These are phyloP conservation scores for Rhinocladiella similis DNA, from an alignment of 2,329 filamentous ascomycete genomes.

Conservation along the genomic window DNA sequence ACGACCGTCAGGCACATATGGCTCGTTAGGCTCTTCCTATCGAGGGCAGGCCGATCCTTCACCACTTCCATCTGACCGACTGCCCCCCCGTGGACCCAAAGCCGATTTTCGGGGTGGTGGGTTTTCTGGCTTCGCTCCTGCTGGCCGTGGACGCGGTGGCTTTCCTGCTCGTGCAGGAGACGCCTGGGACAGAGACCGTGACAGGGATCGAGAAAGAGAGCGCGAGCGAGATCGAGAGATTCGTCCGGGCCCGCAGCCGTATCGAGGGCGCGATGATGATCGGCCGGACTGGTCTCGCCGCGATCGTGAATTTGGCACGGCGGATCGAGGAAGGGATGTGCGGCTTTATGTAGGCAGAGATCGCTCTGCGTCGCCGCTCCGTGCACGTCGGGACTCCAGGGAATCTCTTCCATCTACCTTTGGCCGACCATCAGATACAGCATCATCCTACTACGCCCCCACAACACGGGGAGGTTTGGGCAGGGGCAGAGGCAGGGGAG, in stretches of 20 bases:
- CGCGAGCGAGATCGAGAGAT: slow-evolving; percentile 45
- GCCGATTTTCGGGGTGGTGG: slow-evolving; percentile 63
- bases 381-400: slow-evolving; percentile 45
- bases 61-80: slow-evolving; percentile 59
- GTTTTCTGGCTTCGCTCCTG: slow-evolving; percentile 32
- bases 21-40: slow-evolving; percentile 54
- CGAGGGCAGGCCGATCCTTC: slow-evolving; percentile 59
- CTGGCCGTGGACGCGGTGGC: slow-evolving; percentile 53
- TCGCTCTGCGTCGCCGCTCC: slow-evolving; percentile 44
- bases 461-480: slow-evolving; percentile 39
- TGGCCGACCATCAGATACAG: slow-evolving; percentile 38
- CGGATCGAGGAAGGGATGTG: slow-evolving; percentile 41
- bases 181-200: slow-evolving; percentile 20
- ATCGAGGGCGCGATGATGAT: slow-evolving; percentile 38
- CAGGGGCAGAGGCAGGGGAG: slow-evolving; percentile 44
- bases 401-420: slow-evolving; percentile 43
- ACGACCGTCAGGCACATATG: slow-evolving; percentile 65
- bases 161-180: slow-evolving; percentile 61
- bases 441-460: slow-evolving; percentile 36
- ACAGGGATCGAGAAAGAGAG: slow-evolving; percentile 39
- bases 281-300: slow-evolving; percentile 48
- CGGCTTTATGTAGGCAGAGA: slow-evolving; percentile 48
- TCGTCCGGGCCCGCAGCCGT: slow-evolving; percentile 38
- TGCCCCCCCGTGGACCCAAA: slow-evolving; percentile 80
- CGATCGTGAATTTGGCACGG: slow-evolving; percentile 47